Evolutionary conservation across 1,139 yeast species (phyloP), one percentile per base, ranked within the genome.

Genomic region (Yamadazyma triangularis): DNA sequence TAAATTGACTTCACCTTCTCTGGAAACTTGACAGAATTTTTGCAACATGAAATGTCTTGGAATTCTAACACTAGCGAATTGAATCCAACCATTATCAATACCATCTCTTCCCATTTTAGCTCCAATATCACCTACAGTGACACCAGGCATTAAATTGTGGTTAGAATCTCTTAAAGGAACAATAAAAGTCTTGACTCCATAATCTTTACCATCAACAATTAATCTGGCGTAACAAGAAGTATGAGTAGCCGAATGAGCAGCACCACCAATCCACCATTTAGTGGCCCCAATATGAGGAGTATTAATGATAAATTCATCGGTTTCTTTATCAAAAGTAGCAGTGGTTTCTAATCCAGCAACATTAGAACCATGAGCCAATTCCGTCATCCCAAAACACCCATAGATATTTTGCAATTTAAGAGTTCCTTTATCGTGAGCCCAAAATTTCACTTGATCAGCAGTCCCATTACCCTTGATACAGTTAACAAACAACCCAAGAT

Each of bases 231-330:
- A 88, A 29, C 76, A 80, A 23, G 83, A 75, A 15, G 87, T 67
- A 59, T 88, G 96, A 28, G 91, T 85, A 8, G 96, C 83, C 15
- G 95, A 81, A 54, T 86, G 95, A 5, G 96, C 96, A 32, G 96
- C 96, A 51, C 96, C 96, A 33, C 96, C 96, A 50, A 88, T 88
- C 96, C 96, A 88, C 96, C 96, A 88, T 60, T 88, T 88, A 36
- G 96, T 86, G 24, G 96, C 96, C 33, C 91, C 88, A 40, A 84
- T 62, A 53, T 86, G 86, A 6, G 96, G 96, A 15, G 96, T 88
- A 55, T 85, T 77, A 44, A 88, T 78, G 33, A 74, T 58, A 46
- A 88, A 85, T 40, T 79, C 77, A 48, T 85, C 87, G 19, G 70
- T 70, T 18, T 60, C 64, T 28, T 68, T 65, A 53, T 86, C 84